Conservation (phyloP, 495 filamentous ascomycete species). For the Talaromyces stipitatus region DNA sequence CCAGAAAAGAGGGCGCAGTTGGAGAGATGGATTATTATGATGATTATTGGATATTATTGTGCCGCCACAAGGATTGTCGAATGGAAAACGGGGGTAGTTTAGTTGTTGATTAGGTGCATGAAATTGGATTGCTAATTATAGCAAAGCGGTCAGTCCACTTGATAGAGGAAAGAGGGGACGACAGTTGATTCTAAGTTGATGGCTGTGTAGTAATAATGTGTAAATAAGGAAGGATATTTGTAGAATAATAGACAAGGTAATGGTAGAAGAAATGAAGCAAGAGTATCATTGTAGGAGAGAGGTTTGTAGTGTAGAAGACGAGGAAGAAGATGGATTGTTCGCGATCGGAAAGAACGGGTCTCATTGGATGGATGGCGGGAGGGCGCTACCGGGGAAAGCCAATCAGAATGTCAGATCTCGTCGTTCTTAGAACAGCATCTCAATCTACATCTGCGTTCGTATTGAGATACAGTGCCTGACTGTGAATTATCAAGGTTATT, state of each 20-base stretch:
- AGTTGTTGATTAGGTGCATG: background rate
- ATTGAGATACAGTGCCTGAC: background rate
- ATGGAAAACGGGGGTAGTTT: background rate
- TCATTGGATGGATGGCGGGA: background rate
- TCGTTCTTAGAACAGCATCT: no score
- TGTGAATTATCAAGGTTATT: no score
- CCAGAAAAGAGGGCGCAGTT: background rate
- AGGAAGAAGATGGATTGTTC: background rate
- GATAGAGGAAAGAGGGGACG: background rate
- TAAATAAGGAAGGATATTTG: background rate
- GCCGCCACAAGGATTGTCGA: background rate
- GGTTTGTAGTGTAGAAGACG: background rate
- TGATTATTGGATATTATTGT: background rate
- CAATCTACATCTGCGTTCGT: no score
- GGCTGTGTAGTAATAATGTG: background rate
- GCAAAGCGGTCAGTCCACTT: conserved; percentile 6
- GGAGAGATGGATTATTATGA: background rate
- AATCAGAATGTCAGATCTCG: background rate
- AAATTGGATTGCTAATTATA: conserved; percentile 4
- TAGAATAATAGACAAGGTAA: background rate
- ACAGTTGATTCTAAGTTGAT: no score
- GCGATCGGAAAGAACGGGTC: background rate
- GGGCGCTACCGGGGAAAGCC: background rate
- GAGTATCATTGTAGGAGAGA: background rate
- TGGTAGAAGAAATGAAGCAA: background rate